Evolutionary conservation across 2,329 filamentous ascomycete species (phyloP).

Genomic region (Torrubiellomyces zombiae): DNA sequence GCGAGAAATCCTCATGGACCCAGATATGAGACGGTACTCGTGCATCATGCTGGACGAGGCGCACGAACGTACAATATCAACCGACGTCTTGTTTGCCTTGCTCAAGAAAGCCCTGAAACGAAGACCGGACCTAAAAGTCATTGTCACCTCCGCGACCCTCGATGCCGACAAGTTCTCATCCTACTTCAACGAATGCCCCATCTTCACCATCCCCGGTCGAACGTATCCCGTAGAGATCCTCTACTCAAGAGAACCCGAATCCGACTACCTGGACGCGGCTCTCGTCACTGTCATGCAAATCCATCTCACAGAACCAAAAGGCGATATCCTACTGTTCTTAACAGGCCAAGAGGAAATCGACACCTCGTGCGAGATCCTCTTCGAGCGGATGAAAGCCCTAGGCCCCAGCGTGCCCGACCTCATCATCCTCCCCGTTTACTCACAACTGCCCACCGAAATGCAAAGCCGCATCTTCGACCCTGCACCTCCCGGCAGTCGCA

Average conservation of each 20-base stretch:
- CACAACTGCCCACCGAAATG: conserved; percentile 81
- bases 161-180: conserved; percentile 95
- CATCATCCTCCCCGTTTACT: conserved; percentile 90
- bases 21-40: conserved; percentile 75
- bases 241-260: conserved; percentile 88
- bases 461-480: conserved; percentile 92
- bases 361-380: conserved; percentile 79
- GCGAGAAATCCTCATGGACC: conserved; percentile 84
- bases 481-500: conserved; percentile 67
- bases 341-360: conserved; percentile 98
- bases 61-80: conserved; percentile 91
- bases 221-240: conserved; percentile 94
- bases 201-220: conserved; percentile 88
- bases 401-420: conserved; percentile 83
- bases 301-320: conserved; percentile 77
- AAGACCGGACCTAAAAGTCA: conserved; percentile 77
- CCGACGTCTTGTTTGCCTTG: conserved; percentile 85
- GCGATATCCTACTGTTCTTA: conserved; percentile 91
- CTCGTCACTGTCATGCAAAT: conserved; percentile 98
- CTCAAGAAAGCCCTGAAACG: conserved; percentile 85
- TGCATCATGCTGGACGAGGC: conserved; percentile 98
- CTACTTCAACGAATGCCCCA: conserved; percentile 91
- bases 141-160: conserved; percentile 89
- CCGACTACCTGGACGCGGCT: conserved; percentile 85
- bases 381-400: conserved; percentile 89